These are phyloP conservation scores for Tubosaeta sp. DNA, from an alignment of 768 basidiomycete genomes.

Conservation along the genomic window DNA sequence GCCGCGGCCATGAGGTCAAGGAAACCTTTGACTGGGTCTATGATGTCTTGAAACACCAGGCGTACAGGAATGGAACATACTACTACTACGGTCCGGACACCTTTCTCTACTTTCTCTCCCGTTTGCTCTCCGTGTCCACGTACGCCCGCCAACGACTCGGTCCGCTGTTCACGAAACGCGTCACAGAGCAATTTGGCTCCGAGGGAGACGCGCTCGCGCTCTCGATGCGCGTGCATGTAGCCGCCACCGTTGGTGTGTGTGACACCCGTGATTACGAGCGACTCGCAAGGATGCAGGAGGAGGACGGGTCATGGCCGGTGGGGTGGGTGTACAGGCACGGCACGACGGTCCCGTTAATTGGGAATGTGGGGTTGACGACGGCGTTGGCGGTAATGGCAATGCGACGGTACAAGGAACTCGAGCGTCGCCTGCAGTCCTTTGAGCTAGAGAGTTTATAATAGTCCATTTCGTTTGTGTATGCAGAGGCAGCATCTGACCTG, in stretches of 20 bases:
- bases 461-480: too few relatives aligned
- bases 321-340: conserved; percentile 17
- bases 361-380: conserved; percentile 19
- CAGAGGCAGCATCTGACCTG: too few relatives aligned
- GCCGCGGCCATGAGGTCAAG: conserved; percentile 12
- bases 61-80: conserved; percentile 16
- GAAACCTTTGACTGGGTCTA: conserved; percentile 21
- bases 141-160: conserved; percentile 13
- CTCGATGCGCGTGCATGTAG: too few relatives aligned
- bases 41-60: conserved; percentile 11
- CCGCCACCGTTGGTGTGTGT: conserved; percentile 4
- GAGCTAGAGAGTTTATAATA: too few relatives aligned
- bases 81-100: conserved; percentile 17
- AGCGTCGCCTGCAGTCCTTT: too few relatives aligned
- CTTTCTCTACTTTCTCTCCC: conserved; percentile 21
- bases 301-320: conserved; percentile 19
- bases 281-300: conserved; percentile 14
- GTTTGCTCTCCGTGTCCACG: conserved; percentile 14
- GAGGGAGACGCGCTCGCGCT: conserved; percentile 20
- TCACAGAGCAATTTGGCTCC: conserved; percentile 13
- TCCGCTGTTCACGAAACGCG: conserved; percentile 12
- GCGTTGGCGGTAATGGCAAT: conserved; percentile 17
- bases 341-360: conserved; percentile 1
- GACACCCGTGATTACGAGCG: conserved; percentile 15
- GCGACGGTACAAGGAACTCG: not conserved